Base-by-base conservation (phyloP, 2,329 filamentous ascomycete species). In the Colletotrichum sp. region DNA sequence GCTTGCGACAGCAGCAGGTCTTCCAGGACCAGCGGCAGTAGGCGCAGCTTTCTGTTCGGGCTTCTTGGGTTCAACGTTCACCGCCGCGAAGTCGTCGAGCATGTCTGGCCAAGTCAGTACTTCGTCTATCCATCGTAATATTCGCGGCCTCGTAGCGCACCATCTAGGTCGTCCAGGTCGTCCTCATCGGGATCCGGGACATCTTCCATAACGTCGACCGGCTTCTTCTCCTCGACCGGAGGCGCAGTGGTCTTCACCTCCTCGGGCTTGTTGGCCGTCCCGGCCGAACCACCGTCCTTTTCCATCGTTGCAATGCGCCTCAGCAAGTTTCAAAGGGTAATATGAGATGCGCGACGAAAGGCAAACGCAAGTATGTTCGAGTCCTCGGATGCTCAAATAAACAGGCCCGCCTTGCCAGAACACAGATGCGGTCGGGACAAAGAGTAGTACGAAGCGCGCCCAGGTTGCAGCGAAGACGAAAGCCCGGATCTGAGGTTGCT, bases 101-200 rank as follows among this genome's bases (percentile, higher is more conserved):
- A 98, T 94, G 80, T 98, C 96, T 96, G 59, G 28, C 19, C 28
- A n/a, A 61, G 69, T 76, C 30, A 76, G 74, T 27, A 55, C 27
- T 30, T 8, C 32, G 6, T 3, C 32, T 0, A 11, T 2, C 36
- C 34, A 30, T 32, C 61, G 32, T 5, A 28, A 64, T 1, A 22
- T 15, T 11, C 6, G 22, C 8, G 2, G 34, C 4, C 8, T 32
- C 11, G 25, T 32, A 4, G 28, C 87, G 79, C 85, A 95, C 95
- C 95, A 85, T 99, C 97, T 60, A 99, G 88, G 81, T 98, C 97
- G 81, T 98, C 95, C 25, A 97, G 87, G 79, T 97, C 95, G 84
- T 97, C 97, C 85, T 98, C 96, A 79, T 98, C 96, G 8, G 96
- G 96, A 81, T 98, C 96, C 25, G 96, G 93, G 19, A 94, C 92